Conservation (phyloP, 176 grass and related monocot genomes). For the Raddia distichophylla region DNA sequence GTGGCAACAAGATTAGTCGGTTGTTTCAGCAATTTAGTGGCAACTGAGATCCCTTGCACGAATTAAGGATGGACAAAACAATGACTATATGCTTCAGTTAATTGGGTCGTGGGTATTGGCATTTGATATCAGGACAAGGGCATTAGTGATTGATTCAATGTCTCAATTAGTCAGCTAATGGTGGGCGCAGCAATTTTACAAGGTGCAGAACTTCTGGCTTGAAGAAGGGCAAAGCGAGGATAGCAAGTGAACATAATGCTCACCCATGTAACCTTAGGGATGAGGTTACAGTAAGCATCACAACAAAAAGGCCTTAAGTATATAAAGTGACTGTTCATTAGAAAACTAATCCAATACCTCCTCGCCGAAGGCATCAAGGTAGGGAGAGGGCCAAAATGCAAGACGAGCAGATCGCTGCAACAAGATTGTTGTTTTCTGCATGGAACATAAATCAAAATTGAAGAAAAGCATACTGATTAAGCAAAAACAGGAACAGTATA, state of each 20-base stretch:
- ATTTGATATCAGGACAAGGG: slow-evolving; percentile 11
- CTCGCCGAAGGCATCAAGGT: slow-evolving; percentile 92
- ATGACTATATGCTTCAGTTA: background rate
- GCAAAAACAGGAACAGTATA: slow-evolving; percentile 24
- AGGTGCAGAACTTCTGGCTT: background rate
- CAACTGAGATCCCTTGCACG: background rate
- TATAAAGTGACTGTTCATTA: background rate
- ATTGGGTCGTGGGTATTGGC: background rate
- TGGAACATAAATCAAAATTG: slow-evolving; percentile 39
- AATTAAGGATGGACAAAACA: background rate
- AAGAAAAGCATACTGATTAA: slow-evolving; percentile 6
- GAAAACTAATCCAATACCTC: slow-evolving; percentile 66
- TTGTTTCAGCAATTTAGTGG: background rate
- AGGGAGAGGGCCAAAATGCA: slow-evolving; percentile 90
- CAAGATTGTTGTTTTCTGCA: slow-evolving; percentile 92
- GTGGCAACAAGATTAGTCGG: background rate
- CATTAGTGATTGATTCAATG: background rate
- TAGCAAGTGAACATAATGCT: background rate
- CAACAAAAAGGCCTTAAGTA: background rate
- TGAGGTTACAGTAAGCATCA: background rate
- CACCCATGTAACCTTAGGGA: background rate
- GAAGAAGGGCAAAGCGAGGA: background rate
- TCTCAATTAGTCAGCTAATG: background rate
- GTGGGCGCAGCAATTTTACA: background rate
- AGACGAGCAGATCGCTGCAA: slow-evolving; percentile 89